Evolutionary conservation across 2,329 filamentous ascomycete genomes (phyloP).

Genomic region (Colletotrichum endophyticum): DNA sequence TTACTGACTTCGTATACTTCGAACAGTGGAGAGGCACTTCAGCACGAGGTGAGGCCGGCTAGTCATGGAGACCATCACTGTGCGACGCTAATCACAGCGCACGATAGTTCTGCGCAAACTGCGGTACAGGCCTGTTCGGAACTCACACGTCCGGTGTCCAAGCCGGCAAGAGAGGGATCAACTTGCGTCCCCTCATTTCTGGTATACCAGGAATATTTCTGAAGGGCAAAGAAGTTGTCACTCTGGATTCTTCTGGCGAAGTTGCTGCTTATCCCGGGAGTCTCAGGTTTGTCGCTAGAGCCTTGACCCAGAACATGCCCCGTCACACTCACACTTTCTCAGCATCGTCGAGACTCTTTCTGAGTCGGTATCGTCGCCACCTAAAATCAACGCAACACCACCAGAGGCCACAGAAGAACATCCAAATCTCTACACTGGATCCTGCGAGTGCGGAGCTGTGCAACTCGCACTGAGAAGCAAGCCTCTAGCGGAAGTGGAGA

Average conservation of each 20-base stretch:
- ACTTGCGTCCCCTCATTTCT: slow-evolving; percentile 17
- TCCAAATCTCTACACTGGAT: slow-evolving; percentile 21
- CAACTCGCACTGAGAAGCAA: slow-evolving; percentile 21
- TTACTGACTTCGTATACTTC: slow-evolving; percentile 2
- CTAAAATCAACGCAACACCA: not conserved
- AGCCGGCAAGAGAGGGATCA: slow-evolving; percentile 25
- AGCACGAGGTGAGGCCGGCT: slow-evolving; percentile 21
- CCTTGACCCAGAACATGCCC: fast-evolving
- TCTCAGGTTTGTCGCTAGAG: not conserved
- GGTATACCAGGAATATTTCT: not conserved
- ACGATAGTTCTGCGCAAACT: slow-evolving; percentile 30
- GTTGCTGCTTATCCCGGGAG: not conserved
- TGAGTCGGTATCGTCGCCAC: no score
- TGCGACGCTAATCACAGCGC: not conserved
- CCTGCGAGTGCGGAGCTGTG: slow-evolving; percentile 32
- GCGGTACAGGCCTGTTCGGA: slow-evolving; percentile 29
- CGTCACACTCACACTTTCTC: not conserved
- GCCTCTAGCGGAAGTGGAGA: slow-evolving; percentile 41
- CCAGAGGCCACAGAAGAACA: not conserved
- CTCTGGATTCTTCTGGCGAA: not conserved
- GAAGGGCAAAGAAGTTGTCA: not conserved
- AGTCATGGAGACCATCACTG: not conserved
- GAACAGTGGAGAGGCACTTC: not conserved
- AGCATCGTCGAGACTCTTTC: not conserved
- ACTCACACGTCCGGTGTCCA: slow-evolving; percentile 27